Evolutionary conservation across 2,329 filamentous ascomycete species (phyloP), one percentile per base, ranked within the genome.

Genomic region (Colletotrichum paranaense): DNA sequence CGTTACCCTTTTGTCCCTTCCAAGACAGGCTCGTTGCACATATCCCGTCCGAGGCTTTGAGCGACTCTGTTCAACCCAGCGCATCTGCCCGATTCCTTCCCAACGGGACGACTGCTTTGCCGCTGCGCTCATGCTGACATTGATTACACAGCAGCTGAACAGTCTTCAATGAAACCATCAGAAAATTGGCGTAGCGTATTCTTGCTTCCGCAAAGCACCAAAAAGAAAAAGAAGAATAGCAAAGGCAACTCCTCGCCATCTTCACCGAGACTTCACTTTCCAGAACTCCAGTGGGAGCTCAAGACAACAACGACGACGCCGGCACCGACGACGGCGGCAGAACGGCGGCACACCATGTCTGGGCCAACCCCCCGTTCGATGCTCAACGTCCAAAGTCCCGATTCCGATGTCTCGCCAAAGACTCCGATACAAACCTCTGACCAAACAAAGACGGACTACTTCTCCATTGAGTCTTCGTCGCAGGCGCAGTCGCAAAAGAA

Each of bases 321-420:
- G 35, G 11, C 35, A 32, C 30, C 30, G 14, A 16, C 5, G 35
- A 14, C 35, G 35, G 5, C 56, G 24, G 14, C 62, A 65, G 32
- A 55, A 22, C 67, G 68, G 53, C 56, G 73, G 32, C 67, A 71
- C 55, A 67, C 72, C 26, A 75, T 68, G 68, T 35, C 69, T 68
- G 68, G 60, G 24, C 62, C 68, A 28, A 73, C 26, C 55, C 67
- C 74, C 32, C 77, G 75, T 73, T 76, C 77, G 60, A 80, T 76
- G 49, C 77, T 79, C 42, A 75, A 74, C 59, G 67, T 79, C 42
- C 78, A 79, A 65, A 84, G 81, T 72, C 80, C 84, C 63, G 84
- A 83, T 74, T 84, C 82, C 22, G 84, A 86, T 58, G 76, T 87
- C 68, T 88, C 86, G 70, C 86, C 86, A 32, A 80, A 79, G 67